Base-by-base conservation (phyloP, 2,329 filamentous ascomycete genomes). In the Monosporascus cannonballus region DNA sequence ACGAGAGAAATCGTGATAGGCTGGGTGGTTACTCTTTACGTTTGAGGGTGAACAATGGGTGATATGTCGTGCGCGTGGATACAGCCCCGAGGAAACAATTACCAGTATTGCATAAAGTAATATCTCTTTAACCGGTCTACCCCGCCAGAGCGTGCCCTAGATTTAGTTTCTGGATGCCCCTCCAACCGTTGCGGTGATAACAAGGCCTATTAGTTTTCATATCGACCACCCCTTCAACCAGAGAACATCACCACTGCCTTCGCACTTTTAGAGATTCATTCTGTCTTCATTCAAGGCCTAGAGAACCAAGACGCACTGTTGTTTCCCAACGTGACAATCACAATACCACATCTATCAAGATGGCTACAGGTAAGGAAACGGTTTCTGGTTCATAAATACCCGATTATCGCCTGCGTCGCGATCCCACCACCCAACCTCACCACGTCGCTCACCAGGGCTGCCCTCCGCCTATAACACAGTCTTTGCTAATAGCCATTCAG, bases 341-440 rank as follows among this genome's bases (percentile, higher is more conserved):
- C 47, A 54, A 52, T 44, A 48, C 53, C 18, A 42, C n/a, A n/a
- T 46, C 14, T 51, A 52, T 60, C 64, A 70, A 63, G 54, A 71
- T 70, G 69, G 64, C 67, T 53, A 51, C 42, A 41, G 64, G 67
- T 69, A 63, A 64, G 67, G 59, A 47, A 34, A 41, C 30, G 38
- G 18, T 41, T 15, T 17, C 46, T 6, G 6, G 6, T 7, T 17
- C 38, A 41, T 41, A 8, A 7, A 18, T 17, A n/a, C 17, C 18
- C 38, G 3, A 18, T 18, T 20, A 41, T 41, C 38, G 17, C 17
- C 17, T n/a, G 17, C 7, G 38, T 41, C 17, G 38, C 4, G 38
- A 41, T 20, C 9, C 4, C 8, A 20, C 38, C 38, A 9, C 6
- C 38, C 17, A 41, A 41, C 2, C 9, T 34, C 30, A 34, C 9